These are phyloP conservation scores for Fusarium sublunatum DNA, from an alignment of 2,329 filamentous ascomycete species.

Conservation along the genomic window DNA sequence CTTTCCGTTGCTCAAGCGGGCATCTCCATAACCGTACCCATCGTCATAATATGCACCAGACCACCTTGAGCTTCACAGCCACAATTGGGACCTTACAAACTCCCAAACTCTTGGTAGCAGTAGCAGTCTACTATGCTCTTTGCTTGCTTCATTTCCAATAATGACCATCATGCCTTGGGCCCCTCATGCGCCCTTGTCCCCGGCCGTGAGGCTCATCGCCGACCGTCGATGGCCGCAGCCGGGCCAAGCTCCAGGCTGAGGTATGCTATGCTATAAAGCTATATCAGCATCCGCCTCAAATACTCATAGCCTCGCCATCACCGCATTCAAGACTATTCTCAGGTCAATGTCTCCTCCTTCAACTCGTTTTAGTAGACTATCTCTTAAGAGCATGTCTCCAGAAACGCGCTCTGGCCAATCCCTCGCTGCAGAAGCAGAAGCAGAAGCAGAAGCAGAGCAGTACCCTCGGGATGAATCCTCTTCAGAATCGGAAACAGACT, in stretches of 20 bases:
- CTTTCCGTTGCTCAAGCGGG: conserved; percentile 14
- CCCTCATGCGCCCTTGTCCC: conserved; percentile 27
- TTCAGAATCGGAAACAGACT: conserved; percentile 43
- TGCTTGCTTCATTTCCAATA: conserved; percentile 1
- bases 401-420: conserved; percentile 36
- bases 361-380: conserved; percentile 45
- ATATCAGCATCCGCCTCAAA: conserved; percentile 11
- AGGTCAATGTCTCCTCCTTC: conserved; percentile 45
- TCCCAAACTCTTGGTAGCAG: conserved; percentile 5
- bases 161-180: conserved; percentile 31
- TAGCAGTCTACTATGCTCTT: conserved; percentile 2
- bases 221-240: conserved; percentile 36
- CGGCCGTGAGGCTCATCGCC: conserved; percentile 38
- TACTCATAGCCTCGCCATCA: background rate
- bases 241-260: conserved; percentile 12
- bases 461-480: conserved; percentile 43
- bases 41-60: conserved; percentile 11
- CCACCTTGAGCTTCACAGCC: conserved; percentile 36
- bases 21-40: conserved; percentile 7
- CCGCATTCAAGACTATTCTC: background rate
- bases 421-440: conserved; percentile 7
- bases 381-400: conserved; percentile 48
- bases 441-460: conserved; percentile 9
- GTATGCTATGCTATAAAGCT: conserved; percentile 35
- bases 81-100: conserved; percentile 19